Evolutionary conservation across 2,329 filamentous ascomycete genomes (phyloP).

Genomic region (Fusarium neocosmosporiellum): DNA sequence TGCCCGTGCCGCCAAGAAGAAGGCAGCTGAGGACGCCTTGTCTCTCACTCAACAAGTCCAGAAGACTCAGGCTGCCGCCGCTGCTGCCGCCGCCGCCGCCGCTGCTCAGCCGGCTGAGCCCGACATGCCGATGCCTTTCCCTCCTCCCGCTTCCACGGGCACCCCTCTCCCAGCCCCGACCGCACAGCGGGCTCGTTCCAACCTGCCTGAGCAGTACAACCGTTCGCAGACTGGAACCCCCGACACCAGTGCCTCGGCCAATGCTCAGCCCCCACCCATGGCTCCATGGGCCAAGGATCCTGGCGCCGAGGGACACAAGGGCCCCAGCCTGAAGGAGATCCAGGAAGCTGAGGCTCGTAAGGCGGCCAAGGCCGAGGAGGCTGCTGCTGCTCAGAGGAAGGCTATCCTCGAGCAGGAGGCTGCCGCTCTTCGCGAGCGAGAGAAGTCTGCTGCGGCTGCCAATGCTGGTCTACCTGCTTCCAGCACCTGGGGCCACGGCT

Average conservation of each 20-base stretch:
- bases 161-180: constrained; percentile 90
- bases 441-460: constrained; percentile 63
- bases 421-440: constrained; percentile 68
- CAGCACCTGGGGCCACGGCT: constrained; percentile 88
- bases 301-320: constrained; percentile 76
- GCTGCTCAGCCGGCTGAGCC: constrained; percentile 60
- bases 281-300: constrained; percentile 96
- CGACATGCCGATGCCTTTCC: constrained; percentile 81
- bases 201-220: constrained; percentile 79
- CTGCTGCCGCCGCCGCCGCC: constrained; percentile 43
- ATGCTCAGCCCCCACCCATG: constrained; percentile 73
- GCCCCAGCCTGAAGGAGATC: constrained; percentile 94
- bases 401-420: constrained; percentile 84
- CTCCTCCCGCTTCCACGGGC: constrained; percentile 71
- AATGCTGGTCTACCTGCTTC: constrained; percentile 79
- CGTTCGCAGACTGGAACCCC: constrained; percentile 85
- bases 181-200: constrained; percentile 85
- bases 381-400: constrained; percentile 80
- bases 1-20: constrained; percentile 47
- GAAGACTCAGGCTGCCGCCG: constrained; percentile 70
- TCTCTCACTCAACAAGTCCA: constrained; percentile 88
- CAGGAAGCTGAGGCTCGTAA: constrained; percentile 95
- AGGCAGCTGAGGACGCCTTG: constrained; percentile 56
- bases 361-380: constrained; percentile 88
- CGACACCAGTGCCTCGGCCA: constrained; percentile 56